Base-by-base conservation (phyloP, 2,329 filamentous ascomycete genomes). In the Aspergillus chevalieri region DNA sequence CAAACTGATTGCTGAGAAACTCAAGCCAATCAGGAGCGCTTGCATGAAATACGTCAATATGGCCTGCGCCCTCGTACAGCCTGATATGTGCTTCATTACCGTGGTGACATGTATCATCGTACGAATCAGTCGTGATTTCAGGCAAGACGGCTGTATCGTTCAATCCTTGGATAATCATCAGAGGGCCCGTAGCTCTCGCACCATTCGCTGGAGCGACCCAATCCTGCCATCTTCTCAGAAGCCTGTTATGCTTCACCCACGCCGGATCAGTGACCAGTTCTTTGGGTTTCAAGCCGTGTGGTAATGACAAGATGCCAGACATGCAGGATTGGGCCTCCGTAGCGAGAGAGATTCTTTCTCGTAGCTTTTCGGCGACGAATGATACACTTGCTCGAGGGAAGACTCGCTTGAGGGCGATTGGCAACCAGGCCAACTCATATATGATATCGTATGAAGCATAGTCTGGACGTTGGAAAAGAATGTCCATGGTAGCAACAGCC, bases 151-250 rank as follows among this genome's bases (percentile, higher is more conserved):
- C 41, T 1, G 44, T 43, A 43, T 50, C 48, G 7, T 12, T 26
- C 19, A 44, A 28, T 2, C 48, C 48, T 21, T 50, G 48, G n/a
- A 50, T 9, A 28, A 50, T 28, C 44, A 50, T 28, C 14, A 50
- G 45, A 9, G 44, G 43, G 34, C 43, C 19, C 10, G 9, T 9
- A 3, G 44, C 44, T 17, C 38, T 50, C 15, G 17, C 21, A 10
- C 48, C 48, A 14, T 30, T 46, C 12, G 48, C 48, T 6, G 48
- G 43, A 7, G 43, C 44, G 24, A 34, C 26, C 44, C 41, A 38
- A 7, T 50, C 28, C 30, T 50, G 48, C 43, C 44, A 50, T 14
- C 41, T 12, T 33, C 36, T 21, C 19, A 50, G 26, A 8, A 47
- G 17, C 7, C 33, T 21, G 30, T 41, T 47, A 22, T 50, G 15